Base-by-base conservation (phyloP, 2,329 filamentous ascomycete species). In the Stachybotrys elegans region DNA sequence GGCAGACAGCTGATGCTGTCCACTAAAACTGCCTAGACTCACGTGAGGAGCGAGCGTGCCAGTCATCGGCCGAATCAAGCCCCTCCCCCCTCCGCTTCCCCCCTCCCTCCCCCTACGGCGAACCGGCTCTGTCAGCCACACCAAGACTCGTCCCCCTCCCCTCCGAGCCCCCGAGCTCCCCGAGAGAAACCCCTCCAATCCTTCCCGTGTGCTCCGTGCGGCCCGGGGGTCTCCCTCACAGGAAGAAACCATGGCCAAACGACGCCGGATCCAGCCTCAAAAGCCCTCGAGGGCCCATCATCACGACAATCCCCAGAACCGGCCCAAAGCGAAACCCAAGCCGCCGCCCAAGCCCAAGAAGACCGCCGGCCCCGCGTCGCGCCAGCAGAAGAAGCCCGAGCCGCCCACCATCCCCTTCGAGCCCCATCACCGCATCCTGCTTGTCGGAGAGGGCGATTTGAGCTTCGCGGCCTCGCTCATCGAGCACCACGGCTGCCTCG, bases 381-480 rank as follows among this genome's bases (percentile, higher is more conserved):
- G 51, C 41, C 56, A 58, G 22, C 55, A 57, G 31, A 53, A 54
- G 39, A 57, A 55, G 35, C 48, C 48, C 27, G 53, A 59, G 37
- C 47, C 56, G 34, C 80, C 73, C 20, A 77, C 70, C 4, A 81
- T 91, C 19, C 87, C 87, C 14, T 91, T 92, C 63, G 63, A 72
- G 20, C 68, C 76, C 31, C 67, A 76, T 54, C 80, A 90, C 52
- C 69, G 76, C 54, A 88, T 92, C 50, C 79, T 93, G 6, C 77
- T 92, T 3, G 68, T 92, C 42, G 88, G 88, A 56, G 88, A 93
- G 60, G 88, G 81, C 51, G 88, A 94, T 64, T 79, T 93, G 58
- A 89, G 84, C 60, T 92, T 90, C 61, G 78, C 86, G 12, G 75
- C 76, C 22, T 83, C 80, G 2, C 72, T 92, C 3, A 72, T 84